These are phyloP conservation scores for Clarireedia hainanense DNA, from an alignment of 2,329 filamentous ascomycete genomes.

Conservation along the genomic window DNA sequence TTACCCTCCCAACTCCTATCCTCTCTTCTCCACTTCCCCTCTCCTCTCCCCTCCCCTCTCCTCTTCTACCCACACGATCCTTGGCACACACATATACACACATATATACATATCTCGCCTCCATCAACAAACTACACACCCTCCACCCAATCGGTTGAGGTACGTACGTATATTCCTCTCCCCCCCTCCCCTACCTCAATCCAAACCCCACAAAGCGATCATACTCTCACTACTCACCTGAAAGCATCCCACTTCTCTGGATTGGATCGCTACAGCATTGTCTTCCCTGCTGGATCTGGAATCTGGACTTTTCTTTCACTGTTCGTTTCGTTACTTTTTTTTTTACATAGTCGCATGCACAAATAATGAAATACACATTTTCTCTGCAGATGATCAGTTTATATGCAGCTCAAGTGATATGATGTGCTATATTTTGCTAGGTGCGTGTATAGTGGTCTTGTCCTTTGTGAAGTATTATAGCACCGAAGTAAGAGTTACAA, in stretches of 20 bases:
- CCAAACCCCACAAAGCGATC: background rate
- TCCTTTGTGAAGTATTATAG: no score
- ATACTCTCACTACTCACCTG: conserved; percentile 25
- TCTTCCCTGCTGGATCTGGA: background rate
- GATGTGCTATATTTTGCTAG: background rate
- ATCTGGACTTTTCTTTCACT: background rate
- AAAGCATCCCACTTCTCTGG: conserved; percentile 17
- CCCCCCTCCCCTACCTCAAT: conserved; percentile 1
- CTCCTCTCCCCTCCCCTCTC: background rate
- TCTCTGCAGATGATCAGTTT: no score
- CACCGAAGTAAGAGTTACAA: no score
- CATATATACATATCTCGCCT: no score
- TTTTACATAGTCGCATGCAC: no score
- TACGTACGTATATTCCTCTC: conserved; percentile 17
- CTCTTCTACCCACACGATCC: background rate
- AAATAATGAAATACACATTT: background rate
- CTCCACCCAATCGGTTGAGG: conserved; percentile 1
- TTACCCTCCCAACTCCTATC: background rate
- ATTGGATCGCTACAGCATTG: background rate
- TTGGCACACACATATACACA: background rate
- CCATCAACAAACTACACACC: background rate
- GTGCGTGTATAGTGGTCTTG: no score
- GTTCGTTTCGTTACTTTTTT: background rate
- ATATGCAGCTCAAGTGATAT: background rate
- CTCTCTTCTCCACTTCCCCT: background rate